Conservation (phyloP, 2,329 filamentous ascomycete species). For the Aspergillus arachidicola region DNA sequence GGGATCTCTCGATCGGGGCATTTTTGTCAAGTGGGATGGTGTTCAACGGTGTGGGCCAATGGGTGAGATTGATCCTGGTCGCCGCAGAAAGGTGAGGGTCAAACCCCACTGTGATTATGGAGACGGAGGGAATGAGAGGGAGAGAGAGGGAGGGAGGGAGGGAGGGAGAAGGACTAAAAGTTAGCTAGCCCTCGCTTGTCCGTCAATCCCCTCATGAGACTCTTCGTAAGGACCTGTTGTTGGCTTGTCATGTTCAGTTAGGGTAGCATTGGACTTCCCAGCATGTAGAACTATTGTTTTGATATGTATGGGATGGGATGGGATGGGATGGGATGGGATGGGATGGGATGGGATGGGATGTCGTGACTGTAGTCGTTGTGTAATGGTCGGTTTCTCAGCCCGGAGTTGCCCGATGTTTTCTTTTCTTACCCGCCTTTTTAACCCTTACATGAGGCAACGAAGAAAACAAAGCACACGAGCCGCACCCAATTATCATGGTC, state of each 20-base stretch:
- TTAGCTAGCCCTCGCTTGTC: background rate
- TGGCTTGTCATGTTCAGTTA: background rate
- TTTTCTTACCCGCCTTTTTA: background rate
- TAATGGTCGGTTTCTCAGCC: background rate
- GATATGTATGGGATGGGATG: background rate
- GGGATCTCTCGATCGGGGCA: slow-evolving; percentile 2
- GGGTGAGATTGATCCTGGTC: background rate
- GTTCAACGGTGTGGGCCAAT: background rate
- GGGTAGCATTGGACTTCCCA: background rate
- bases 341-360: background rate
- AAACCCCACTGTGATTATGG: background rate
- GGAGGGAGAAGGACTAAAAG: background rate
- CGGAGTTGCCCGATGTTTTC: background rate
- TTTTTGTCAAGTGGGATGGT: background rate
- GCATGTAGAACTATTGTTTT: no score
- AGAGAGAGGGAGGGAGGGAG: background rate
- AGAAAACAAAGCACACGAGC: slow-evolving; percentile 21
- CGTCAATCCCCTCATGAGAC: background rate
- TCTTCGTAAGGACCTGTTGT: background rate
- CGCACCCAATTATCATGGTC: slow-evolving; percentile 25
- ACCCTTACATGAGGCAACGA: background rate
- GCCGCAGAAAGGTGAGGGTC: background rate
- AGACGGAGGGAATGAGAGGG: background rate
- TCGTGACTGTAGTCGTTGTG: background rate
- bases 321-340: background rate